Conservation (phyloP, 1,284 basidiomycete genomes). For the Cronartium ribicola region DNA sequence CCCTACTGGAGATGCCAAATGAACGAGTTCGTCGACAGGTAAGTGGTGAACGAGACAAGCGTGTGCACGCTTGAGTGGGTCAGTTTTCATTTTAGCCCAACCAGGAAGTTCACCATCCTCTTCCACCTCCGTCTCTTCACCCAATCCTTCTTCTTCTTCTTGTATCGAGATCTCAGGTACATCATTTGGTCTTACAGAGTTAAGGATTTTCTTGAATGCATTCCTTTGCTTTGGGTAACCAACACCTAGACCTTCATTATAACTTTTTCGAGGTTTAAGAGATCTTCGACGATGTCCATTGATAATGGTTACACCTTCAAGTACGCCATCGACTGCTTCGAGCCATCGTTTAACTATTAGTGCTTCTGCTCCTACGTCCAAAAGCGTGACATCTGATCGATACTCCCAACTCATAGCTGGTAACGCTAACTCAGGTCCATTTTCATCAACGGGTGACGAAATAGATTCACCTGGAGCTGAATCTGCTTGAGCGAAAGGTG, state of each 20-base stretch:
- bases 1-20: constrained; percentile 52
- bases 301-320: constrained; percentile 34
- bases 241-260: constrained; percentile 14
- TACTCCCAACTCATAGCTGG: constrained; percentile 36
- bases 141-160: constrained; percentile 52
- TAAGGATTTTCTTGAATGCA: constrained; percentile 29
- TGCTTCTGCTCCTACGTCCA: constrained; percentile 30
- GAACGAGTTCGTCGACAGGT: constrained; percentile 50
- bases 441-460: background rate
- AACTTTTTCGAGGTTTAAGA: background rate
- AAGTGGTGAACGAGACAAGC: constrained; percentile 59
- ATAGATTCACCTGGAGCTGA: background rate
- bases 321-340: constrained; percentile 34
- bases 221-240: background rate
- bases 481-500: constrained; percentile 54
- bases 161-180: constrained; percentile 15
- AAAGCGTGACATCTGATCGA: constrained; percentile 23
- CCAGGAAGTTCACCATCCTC: constrained; percentile 59
- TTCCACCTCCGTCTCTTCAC: constrained; percentile 49
- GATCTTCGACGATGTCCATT: constrained; percentile 9
- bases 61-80: constrained; percentile 56
- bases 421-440: background rate
- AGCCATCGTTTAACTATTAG: constrained; percentile 35
- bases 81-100: constrained; percentile 59
- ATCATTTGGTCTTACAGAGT: constrained; percentile 60